Percentiles rank a stretch among this genome's conserved stretches.
Conservation (phyloP, 225 moss, liverwort and hornwort genomes). For the Rhytidiadelphus loreus region DNA sequence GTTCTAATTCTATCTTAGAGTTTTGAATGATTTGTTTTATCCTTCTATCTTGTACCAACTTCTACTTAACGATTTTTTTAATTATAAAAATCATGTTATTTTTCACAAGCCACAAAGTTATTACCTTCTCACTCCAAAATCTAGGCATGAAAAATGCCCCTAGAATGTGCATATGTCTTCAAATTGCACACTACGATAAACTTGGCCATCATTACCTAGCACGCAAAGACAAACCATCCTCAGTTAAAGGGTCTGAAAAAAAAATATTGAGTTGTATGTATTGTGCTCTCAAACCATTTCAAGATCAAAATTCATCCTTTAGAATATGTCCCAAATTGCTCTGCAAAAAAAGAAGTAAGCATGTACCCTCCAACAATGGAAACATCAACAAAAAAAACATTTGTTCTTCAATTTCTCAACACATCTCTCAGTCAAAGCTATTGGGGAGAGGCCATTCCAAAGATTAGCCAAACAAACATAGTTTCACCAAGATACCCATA, state of each 20-base stretch:
- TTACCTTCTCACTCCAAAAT: not conserved
- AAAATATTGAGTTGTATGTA: not conserved
- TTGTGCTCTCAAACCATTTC: not conserved
- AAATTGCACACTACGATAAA: not conserved
- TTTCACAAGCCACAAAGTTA: too few relatives aligned
- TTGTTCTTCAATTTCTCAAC: not conserved
- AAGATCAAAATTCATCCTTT: not conserved
- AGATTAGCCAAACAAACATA: not conserved
- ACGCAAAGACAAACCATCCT: too few relatives aligned
- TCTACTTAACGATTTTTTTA: too few relatives aligned
- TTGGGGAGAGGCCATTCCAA: not conserved
- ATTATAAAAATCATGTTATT: too few relatives aligned
- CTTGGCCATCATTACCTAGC: not conserved
- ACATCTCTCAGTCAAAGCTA: not conserved
- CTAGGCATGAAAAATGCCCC: not conserved
- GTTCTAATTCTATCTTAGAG: too few relatives aligned
- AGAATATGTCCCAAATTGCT: not conserved
- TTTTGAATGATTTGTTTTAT: too few relatives aligned
- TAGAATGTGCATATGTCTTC: too few relatives aligned
- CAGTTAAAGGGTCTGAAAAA: accelerated
- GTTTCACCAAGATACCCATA: not conserved
- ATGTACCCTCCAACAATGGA: not conserved
- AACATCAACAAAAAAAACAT: not conserved
- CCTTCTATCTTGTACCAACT: too few relatives aligned
- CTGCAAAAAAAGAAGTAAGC: accelerated